phyloP scores from a whole-genome alignment of 768 basidiomycete genomes.

The Tephrocybe rancida region DNA sequence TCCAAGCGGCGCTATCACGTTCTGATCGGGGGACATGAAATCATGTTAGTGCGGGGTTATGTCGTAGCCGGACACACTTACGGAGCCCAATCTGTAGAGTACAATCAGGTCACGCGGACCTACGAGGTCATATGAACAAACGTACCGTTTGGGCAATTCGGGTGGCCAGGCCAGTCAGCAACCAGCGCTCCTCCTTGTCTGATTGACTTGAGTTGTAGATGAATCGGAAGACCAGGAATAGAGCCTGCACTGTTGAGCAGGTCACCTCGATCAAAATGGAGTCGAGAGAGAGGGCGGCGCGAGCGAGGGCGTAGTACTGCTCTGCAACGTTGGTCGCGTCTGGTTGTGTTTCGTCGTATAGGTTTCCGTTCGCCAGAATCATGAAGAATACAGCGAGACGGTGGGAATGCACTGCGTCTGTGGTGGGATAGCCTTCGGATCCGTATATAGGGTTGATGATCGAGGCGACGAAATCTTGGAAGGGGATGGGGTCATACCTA shows the following conservation, averaged over 20 bases:
- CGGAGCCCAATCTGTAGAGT: slow-evolving; percentile 51
- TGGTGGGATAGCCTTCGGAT: slow-evolving; percentile 26
- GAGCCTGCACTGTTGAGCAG: slow-evolving; percentile 47
- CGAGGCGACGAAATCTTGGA: slow-evolving; percentile 40
- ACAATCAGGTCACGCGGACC: slow-evolving; percentile 2
- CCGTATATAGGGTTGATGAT: slow-evolving; percentile 48
- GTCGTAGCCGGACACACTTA: slow-evolving; percentile 27
- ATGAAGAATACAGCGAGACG: slow-evolving; percentile 55
- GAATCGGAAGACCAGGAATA: slow-evolving; percentile 46
- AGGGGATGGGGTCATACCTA: slow-evolving; percentile 49
- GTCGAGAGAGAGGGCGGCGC: slow-evolving; percentile 49
- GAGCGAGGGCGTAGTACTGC: slow-evolving; percentile 48
- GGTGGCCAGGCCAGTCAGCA: slow-evolving; percentile 45
- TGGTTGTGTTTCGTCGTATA: slow-evolving; percentile 41
- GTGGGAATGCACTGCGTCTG: slow-evolving; percentile 45
- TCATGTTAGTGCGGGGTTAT: background rate
- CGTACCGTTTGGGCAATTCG: slow-evolving; percentile 48
- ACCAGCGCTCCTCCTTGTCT: slow-evolving; percentile 49
- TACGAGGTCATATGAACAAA: slow-evolving; percentile 3
- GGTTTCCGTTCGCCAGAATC: slow-evolving; percentile 46
- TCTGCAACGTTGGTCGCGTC: slow-evolving; percentile 33
- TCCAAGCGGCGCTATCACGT: slow-evolving; percentile 52
- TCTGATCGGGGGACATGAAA: slow-evolving; percentile 31
- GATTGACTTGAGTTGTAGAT: slow-evolving; percentile 43
- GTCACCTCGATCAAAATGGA: slow-evolving; percentile 46